Base-by-base conservation (phyloP, 148 eudicot genomes). In the Pouteria glomerata region DNA sequence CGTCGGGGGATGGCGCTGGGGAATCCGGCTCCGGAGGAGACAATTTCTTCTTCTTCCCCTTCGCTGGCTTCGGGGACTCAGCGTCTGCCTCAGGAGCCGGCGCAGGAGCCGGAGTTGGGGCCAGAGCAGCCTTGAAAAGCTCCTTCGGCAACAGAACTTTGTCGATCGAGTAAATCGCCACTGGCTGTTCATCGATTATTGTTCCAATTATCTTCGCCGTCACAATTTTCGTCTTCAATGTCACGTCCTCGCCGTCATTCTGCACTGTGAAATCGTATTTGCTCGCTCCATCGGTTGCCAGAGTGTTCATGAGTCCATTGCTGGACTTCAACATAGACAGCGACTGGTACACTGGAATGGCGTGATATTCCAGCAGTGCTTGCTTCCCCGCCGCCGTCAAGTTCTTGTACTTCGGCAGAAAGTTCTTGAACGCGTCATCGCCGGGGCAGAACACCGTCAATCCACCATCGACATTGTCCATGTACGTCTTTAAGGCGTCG, bases 81-180 rank as follows among this genome's bases (percentile, higher is more conserved):
- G 85, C 86, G 15, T 68, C 79, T 5, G 83, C 79, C n/a, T 71
- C 82, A 7, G 83, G 82, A 12, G 45, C 89, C 65, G 88, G 90
- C 0, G 92, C 91, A 29, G 98, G 98, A 0, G 98, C 96, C 44
- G 97, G 97, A 8, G 90, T 77, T 10, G 94, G 97, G 0, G 98
- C 63, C 21, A 81, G 45, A 34, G 74, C 84, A 23, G 52, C 79
- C 77, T 89, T 91, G 68, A 89, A 91, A 33, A 94, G 67, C 81
- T 95, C 97, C 78, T 14, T 53, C 5, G 98, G 96, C 76, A 85
- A 47, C 78, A 95, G 73, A 14, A 91, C 97, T 81, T 95, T 88
- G 62, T 91, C 70, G 11, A 95, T 47, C 2, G 85, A 44, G 61
- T 76, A 89, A 33, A 95, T 84, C 45, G 90, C 88, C 31, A 95